Base-by-base conservation (phyloP, 1,284 basidiomycete genomes). In the Laetiporus sulphureus region DNA sequence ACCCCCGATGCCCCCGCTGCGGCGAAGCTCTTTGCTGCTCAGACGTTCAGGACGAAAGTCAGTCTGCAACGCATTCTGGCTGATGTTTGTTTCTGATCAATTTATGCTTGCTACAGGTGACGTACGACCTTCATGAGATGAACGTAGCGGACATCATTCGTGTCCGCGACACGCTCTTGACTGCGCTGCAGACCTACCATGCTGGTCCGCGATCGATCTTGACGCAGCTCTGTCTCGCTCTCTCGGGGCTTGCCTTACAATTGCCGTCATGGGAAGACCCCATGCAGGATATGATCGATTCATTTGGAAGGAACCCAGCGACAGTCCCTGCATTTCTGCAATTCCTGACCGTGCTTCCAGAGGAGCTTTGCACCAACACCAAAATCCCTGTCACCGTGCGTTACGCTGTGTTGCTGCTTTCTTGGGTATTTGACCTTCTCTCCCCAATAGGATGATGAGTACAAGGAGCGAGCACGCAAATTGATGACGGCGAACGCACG, bases 31-130 rank as follows among this genome's bases (percentile, higher is more conserved):
- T 98, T 99, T 60, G 92, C 94, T 13, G 92, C 95, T 0, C 96
- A 99, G 66, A 99, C 96, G 0, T 91, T 99, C 61, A 75, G 95
- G 57, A 76, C 87, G 45, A 99, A 99, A 76, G 94, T 91, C 47
- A 55, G 80, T 66, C 21, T 22, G 15, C 15, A 13, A 19, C 23
- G 27, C 20, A 31, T 25, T 11, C 16, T 8, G 27, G 27, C 27
- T 29, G 16, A 29, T 22, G 25, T 19, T 29, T 5, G 18, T 39
- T 18, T 24, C 15, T 41, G 23, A 23, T 38, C 37, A 36, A 48
- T 36, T 30, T 42, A 36, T 36, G 44, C 23, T 40, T 42, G 24
- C 41, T 41, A 32, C 56, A 97, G 94, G 91, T 98, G 54, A 91
- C 85, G 6, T 99, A 94, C 64, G 96, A 99, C 73, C 79, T 99